Conservation (phyloP, 1,284 basidiomycete species). For the Retiboletus flavoniger region DNA sequence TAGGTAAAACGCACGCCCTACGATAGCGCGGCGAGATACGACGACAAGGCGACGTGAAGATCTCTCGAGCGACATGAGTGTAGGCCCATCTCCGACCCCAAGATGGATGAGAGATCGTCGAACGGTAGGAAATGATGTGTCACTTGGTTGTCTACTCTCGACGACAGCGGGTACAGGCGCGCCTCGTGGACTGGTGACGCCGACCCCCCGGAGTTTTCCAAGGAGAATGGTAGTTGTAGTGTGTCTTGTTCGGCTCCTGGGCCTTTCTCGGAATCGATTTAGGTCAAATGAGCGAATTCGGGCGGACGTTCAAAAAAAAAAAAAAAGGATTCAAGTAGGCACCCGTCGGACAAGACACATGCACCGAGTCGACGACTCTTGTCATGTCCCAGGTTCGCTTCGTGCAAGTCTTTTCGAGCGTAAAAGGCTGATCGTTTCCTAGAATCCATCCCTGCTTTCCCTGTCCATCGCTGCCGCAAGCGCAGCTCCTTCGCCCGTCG, state of each 20-base stretch:
- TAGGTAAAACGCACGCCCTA: background rate
- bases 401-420: background rate
- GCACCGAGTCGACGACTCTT: background rate
- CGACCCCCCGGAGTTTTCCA: background rate
- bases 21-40: background rate
- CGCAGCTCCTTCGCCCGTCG: conserved; percentile 39
- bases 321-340: background rate
- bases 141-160: background rate
- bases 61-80: background rate
- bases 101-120: background rate
- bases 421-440: conserved; percentile 7
- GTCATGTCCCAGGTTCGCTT: conserved; percentile 32
- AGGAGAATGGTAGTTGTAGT: background rate
- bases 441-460: conserved; percentile 55
- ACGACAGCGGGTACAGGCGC: background rate
- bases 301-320: conserved; percentile 18
- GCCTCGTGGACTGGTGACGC: background rate
- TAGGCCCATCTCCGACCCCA: background rate
- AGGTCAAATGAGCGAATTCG: conserved; percentile 24
- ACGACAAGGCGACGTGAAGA: no score
- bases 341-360: background rate
- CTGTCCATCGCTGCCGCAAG: conserved; percentile 60
- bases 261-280: conserved; percentile 16
- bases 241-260: background rate
- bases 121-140: no score